Evolutionary conservation across 2,329 filamentous ascomycete genomes (phyloP), one percentile per base, ranked within the genome.

Genomic region (Ophiostoma himal-ulmi): DNA sequence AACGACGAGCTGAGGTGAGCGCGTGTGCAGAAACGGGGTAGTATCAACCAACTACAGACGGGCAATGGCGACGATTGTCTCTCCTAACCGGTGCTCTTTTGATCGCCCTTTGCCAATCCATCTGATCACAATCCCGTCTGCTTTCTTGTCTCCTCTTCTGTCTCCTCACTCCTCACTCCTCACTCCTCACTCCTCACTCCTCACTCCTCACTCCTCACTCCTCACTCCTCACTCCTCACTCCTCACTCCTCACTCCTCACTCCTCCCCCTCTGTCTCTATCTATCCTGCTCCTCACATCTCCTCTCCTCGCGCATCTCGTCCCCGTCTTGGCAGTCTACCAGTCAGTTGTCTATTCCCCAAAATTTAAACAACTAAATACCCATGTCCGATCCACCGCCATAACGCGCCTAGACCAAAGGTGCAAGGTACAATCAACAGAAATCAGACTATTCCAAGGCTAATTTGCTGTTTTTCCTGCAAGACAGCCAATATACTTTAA

Each of bases 401-500:
- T 13, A n/a, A 48, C 44, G 44, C 44, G 3, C 8, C 8, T 57
- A 57, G 52, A 57, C n/a, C n/a, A 57, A 26, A 10, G 37, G 41
- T 44, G 41, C 41, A 44, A 44, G 41, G 41, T 17, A 44, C 41
- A 44, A 44, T 39, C 44, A 48, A 48, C 44, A 48, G 44, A 48
- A n/a, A 48, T 48, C 44, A 57, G 52, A 57, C 52, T 57, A 57
- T 57, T 22, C 52, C 5, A 57, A 22, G 30, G 52, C 52, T 57
- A 57, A 57, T 57, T 57, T 57, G 52, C 52, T 26, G 44, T 30
- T 57, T 57, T 57, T 44, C 66, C 41, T 34, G n/a, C 20, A 66
- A 48, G 60, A 17, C n/a, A 37, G 14, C 62, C n/a, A 66, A 66
- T 70, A 44, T 20, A 48, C 20, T 70, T 60, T 67, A 67, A 67